Base-by-base conservation (phyloP, 768 basidiomycete species). In the Strobilomyces confusus region DNA sequence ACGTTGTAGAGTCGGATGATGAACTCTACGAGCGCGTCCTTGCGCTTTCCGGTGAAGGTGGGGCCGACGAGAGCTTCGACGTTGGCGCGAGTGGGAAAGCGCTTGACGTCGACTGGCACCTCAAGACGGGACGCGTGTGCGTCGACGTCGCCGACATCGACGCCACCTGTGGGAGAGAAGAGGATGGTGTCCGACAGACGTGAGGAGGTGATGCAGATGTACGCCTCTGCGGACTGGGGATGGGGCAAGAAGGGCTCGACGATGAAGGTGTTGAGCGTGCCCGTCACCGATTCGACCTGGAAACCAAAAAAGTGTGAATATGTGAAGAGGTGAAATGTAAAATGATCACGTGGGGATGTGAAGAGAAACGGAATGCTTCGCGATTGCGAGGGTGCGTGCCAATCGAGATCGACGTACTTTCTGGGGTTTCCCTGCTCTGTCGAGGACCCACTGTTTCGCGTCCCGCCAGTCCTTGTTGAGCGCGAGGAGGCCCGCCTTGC, bases 161-260 rank as follows among this genome's bases (percentile, higher is more conserved):
- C 93, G 78, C 97, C 97, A 59, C 97, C 97, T 68, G 98, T 94
- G 72, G 97, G 94, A 30, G 94, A 97, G 82, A 98, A 99, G 69
- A 98, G 90, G 71, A 99, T 98, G 47, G 85, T 80, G 67, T 99
- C 97, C 52, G 91, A 93, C 67, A 95, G 89, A 58, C 97, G 91
- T 23, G 81, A 86, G 15, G 95, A 98, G 73, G 86, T 98, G 74
- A 99, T 89, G 76, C 95, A 98, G 68, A 99, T 89, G 71, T 98
- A 99, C 77, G 92, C 98, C 71, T 98, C 97, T 54, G 93, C 89
- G 68, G 93, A 80, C 48, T 91, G 83, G 3, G 92, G 86, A 68
- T 98, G 95, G 44, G 95, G 95, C 49, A 95, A 79, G 85, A 99
- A 97, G n/a, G 95, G 95, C 74, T 99, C 95, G 59, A 98, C 81